Percentiles rank a stretch among this genome's conserved stretches.
phyloP scores from a whole-genome alignment of 805 yeast genomes.

The Saturnispora zaruensis region DNA sequence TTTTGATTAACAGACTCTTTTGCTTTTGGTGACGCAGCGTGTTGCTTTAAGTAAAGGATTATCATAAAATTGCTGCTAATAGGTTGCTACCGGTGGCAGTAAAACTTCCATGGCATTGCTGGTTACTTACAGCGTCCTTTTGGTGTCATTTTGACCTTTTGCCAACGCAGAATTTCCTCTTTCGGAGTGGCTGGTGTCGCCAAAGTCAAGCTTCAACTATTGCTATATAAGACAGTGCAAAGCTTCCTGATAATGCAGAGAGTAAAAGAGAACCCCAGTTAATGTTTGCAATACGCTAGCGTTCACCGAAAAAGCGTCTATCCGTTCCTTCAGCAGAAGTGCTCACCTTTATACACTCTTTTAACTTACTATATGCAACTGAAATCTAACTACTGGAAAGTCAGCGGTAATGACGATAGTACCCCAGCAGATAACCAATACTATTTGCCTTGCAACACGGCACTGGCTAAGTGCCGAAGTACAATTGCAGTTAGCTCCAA shows the following conservation, averaged over 20 bases:
- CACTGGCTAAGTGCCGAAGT: constrained; percentile 30
- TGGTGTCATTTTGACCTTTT: not conserved
- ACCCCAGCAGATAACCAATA: constrained; percentile 4
- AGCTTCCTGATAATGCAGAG: not conserved
- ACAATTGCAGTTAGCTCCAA: constrained; percentile 49
- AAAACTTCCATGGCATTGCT: too few species aligned
- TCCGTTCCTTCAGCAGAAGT: not conserved
- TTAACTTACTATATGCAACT: not conserved
- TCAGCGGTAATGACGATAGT: constrained; percentile 8
- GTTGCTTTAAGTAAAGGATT: too few species aligned
- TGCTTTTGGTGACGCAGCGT: too few species aligned
- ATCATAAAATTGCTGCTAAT: too few species aligned
- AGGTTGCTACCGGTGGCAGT: too few species aligned
- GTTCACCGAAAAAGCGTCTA: too few species aligned
- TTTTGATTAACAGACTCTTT: too few species aligned
- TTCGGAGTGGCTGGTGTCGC: not conserved
- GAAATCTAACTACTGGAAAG: constrained; percentile 28
- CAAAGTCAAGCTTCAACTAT: not conserved
- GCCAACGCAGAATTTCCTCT: not conserved
- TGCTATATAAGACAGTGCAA: not conserved
- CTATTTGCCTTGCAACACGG: constrained; percentile 28
- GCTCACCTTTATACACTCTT: not conserved
- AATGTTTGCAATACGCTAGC: not conserved
- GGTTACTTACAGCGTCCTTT: not conserved
- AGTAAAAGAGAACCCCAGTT: not conserved